Base-by-base conservation (phyloP, 192 early-diverging fungal genomes). In the Phlyctochytrium planicorne region DNA sequence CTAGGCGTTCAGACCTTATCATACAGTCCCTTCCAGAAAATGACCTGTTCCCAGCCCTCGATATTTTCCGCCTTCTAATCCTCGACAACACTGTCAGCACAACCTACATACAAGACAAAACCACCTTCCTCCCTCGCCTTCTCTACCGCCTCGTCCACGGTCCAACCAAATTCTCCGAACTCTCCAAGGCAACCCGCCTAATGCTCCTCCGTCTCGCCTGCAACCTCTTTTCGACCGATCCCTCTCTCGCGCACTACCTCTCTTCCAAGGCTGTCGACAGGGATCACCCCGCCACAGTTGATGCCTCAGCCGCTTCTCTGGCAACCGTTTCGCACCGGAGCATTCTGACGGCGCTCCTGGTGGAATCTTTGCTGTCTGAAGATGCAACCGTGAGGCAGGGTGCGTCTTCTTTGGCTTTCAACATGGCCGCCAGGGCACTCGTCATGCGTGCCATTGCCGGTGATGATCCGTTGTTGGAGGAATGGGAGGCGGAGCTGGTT, bases 401-500 rank as follows among this genome's bases (percentile, higher is more conserved):
- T 1, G 89, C 89, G 0, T 81, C 89, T 0, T 82, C 87, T 0
- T 67, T 91, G 6, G 89, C 85, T 0, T 91, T 87, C 57, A 88
- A 93, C 68, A 82, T 89, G 55, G 73, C 85, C 1, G 67, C 82
- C 80, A 12, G 74, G 66, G 29, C 74, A 69, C 16, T 77, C 86
- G 40, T 47, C 10, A 47, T 47, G 10, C 27, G 67, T 32, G 56
- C 33, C 20, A 10, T 53, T 2, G 75, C 78, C 14, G 69, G 35
- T 6, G 67, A 2, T 0, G 62, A 67, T 60, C 35, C 66, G 59
- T 17, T 81, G 1, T 84, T 84, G 53, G 88, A 89, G 71, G 89
- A 91, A 33, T 93, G 91, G 91, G 68, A 75, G 27, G 69, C 80
- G 17, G 90, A 93, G 63, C 64, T 89, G 40, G 72, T 86, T 6